These are phyloP conservation scores for Ceratocystis colombiana DNA, from an alignment of 2,329 filamentous ascomycete genomes.

Conservation along the genomic window DNA sequence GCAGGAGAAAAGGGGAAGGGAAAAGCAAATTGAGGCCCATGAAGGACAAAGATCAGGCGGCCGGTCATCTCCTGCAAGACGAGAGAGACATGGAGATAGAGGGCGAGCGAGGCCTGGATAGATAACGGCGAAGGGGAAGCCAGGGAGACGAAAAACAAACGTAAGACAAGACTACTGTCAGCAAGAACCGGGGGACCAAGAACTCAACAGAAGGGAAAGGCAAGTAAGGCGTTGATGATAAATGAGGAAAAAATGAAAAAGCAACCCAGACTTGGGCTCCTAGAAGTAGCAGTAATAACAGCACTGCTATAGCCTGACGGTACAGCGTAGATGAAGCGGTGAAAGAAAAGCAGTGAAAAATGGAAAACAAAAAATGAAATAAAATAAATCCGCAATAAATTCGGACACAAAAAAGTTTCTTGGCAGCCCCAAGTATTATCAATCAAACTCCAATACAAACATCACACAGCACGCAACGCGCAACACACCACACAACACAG, in stretches of 20 bases:
- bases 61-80: neutral
- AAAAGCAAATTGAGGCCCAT: constrained; percentile 14
- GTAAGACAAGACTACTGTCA: neutral
- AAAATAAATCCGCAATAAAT: neutral
- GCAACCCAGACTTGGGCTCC: neutral
- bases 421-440: neutral
- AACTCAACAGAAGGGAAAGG: neutral
- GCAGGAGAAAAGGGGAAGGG: neutral
- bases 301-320: neutral
- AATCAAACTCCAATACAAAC: neutral
- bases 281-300: neutral
- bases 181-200: neutral
- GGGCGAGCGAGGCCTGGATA: neutral
- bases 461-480: neutral
- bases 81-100: neutral
- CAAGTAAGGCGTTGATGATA: neutral
- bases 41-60: neutral
- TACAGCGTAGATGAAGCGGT: neutral
- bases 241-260: neutral
- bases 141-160: neutral
- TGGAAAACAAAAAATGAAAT: neutral
- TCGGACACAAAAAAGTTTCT: neutral
- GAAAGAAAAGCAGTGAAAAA: neutral
- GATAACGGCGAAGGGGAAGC: neutral
- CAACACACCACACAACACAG: too few species aligned